Evolutionary conservation across 345 rosid species (phyloP).

Genomic region (Rhodamnia argentea): DNA sequence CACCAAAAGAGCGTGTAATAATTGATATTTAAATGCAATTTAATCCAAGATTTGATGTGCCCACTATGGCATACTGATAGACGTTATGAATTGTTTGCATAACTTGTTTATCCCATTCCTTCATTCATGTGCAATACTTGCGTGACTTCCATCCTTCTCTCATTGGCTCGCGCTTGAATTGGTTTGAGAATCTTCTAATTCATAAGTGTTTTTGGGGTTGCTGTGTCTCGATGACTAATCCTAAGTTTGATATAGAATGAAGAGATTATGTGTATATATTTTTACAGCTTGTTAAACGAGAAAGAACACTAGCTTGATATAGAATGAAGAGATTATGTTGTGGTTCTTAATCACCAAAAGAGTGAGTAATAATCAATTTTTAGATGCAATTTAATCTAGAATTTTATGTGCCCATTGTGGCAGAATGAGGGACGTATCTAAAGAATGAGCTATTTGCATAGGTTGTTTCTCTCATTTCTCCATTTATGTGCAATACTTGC

Average conservation of each 20-base stretch:
- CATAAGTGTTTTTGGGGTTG: too few species aligned
- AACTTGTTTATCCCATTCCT: constrained; percentile 19
- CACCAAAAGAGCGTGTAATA: not conserved
- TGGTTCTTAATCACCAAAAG: too few species aligned
- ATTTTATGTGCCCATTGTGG: too few species aligned
- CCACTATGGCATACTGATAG: not conserved
- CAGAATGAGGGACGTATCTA: not conserved
- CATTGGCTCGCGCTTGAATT: not conserved
- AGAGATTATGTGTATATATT: too few species aligned
- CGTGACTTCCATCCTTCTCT: not conserved
- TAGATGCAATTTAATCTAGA: too few species aligned
- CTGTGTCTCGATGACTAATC: too few species aligned
- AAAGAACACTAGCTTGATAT: too few species aligned
- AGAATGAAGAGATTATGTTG: too few species aligned
- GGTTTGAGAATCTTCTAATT: not conserved
- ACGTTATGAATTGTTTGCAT: constrained; percentile 23
- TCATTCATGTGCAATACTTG: constrained; percentile 30
- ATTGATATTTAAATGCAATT: not conserved
- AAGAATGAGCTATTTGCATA: constrained; percentile 28
- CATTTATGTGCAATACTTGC: constrained; percentile 27
- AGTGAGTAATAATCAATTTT: too few species aligned
- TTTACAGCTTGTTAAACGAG: too few species aligned
- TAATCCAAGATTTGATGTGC: not conserved
- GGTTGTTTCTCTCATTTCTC: constrained; percentile 15
- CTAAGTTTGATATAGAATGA: too few species aligned